Conservation (phyloP, 2,329 filamentous ascomycete genomes). For the Penicillium sp. region DNA sequence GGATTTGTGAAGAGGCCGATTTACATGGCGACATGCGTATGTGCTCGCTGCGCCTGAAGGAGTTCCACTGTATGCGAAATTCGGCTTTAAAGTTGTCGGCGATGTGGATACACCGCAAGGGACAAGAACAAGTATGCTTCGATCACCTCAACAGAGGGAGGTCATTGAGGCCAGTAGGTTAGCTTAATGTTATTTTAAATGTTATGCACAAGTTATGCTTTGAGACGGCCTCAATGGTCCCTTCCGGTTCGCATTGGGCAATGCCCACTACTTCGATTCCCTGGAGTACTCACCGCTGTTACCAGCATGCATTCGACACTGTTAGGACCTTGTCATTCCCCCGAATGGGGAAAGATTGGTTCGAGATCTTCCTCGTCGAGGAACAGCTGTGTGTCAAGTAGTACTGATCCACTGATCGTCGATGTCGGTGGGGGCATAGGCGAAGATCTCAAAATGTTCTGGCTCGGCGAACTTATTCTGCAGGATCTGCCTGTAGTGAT, state of each 20-base stretch:
- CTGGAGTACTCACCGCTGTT: neutral
- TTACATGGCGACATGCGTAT: too few species aligned
- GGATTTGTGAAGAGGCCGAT: too few species aligned
- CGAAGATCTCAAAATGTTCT: conserved; percentile 10
- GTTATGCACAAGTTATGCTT: too few species aligned
- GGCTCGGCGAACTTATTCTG: conserved; percentile 8
- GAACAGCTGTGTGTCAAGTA: conserved; percentile 1
- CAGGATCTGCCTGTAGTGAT: conserved; percentile 11
- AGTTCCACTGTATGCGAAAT: too few species aligned
- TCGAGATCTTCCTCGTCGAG: conserved; percentile 11
- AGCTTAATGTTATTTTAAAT: too few species aligned
- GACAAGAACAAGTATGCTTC: too few species aligned
- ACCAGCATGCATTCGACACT: conserved; percentile 12
- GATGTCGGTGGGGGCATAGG: conserved; percentile 13
- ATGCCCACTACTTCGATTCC: conserved; percentile 15
- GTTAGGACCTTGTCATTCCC: conserved; percentile 14
- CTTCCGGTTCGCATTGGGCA: conserved; percentile 11
- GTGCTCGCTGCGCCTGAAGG: too few species aligned
- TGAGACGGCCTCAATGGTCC: conserved; percentile 1
- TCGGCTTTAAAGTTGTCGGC: too few species aligned
- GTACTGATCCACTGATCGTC: conserved; percentile 7
- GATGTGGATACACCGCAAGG: too few species aligned
- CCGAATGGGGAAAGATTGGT: conserved; percentile 5
- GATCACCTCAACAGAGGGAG: too few species aligned
- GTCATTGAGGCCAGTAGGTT: too few species aligned